Percentiles rank a stretch among this genome's conserved stretches.
Conservation (phyloP, 495 filamentous ascomycete genomes). For the Penicillium lagena region DNA sequence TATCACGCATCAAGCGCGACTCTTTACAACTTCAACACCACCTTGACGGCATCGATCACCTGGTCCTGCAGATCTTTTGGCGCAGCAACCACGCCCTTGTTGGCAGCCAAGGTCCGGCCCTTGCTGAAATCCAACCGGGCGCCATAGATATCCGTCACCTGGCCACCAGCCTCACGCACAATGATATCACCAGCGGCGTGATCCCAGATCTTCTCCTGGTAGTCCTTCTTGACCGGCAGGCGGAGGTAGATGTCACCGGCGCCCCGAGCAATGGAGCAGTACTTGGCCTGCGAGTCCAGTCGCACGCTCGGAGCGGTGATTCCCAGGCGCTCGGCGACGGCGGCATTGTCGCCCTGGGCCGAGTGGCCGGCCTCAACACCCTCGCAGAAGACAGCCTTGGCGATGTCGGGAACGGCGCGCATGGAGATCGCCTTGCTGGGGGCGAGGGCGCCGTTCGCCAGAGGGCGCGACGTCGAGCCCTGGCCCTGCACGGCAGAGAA, state of each 20-base stretch:
- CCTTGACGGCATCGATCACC: conserved; percentile 77
- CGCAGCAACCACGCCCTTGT: conserved; percentile 91
- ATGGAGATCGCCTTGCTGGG: conserved; percentile 64
- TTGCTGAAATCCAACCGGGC: conserved; percentile 75
- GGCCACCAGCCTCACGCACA: conserved; percentile 86
- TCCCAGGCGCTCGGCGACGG: conserved; percentile 75
- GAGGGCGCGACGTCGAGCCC: conserved; percentile 70
- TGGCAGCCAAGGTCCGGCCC: conserved; percentile 77
- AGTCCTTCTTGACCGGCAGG: conserved; percentile 73
- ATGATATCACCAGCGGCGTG: conserved; percentile 96
- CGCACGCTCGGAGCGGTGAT: conserved; percentile 81
- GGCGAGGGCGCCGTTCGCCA: conserved; percentile 52
- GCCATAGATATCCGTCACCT: conserved; percentile 81
- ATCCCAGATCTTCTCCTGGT: conserved; percentile 99
- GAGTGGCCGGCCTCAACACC: conserved; percentile 90
- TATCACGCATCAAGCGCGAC: no score
- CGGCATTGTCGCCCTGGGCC: conserved; percentile 75
- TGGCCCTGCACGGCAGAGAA: conserved; percentile 72
- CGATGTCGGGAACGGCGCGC: conserved; percentile 65
- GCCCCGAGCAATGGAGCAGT: conserved; percentile 89
- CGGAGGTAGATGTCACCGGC: conserved; percentile 92
- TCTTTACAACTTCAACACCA: conserved; percentile 57
- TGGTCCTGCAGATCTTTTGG: conserved; percentile 64
- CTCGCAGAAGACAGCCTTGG: conserved; percentile 86
- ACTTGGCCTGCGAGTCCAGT: conserved; percentile 98